Evolutionary conservation across 2,329 filamentous ascomycete species (phyloP).

Genomic region (Hymenoscyphus salicellus): DNA sequence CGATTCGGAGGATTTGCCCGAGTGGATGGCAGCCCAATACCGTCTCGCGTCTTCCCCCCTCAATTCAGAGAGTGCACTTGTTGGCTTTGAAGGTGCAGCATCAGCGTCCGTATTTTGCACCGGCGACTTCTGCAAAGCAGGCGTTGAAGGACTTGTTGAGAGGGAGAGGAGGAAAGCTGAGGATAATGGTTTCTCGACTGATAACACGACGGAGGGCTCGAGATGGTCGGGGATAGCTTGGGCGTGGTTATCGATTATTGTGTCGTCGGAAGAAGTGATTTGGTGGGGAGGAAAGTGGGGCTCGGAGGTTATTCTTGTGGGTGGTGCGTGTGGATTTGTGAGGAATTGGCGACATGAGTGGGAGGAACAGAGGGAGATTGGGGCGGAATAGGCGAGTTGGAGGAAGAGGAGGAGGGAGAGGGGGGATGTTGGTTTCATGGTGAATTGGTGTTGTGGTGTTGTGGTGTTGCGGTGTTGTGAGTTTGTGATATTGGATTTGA

Average conservation of each 20-base stretch:
- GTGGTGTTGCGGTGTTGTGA: background rate
- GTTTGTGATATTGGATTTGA: background rate
- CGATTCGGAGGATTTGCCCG: too few species aligned
- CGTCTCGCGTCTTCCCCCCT: slow-evolving; percentile 25
- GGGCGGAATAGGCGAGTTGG: slow-evolving; percentile 21
- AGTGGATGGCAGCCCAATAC: slow-evolving; percentile 25
- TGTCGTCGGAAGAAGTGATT: slow-evolving; percentile 10
- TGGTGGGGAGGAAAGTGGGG: slow-evolving; percentile 32
- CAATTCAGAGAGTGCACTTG: slow-evolving; percentile 24
- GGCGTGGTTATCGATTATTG: slow-evolving; percentile 31
- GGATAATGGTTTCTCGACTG: slow-evolving; percentile 23
- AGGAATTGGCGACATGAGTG: slow-evolving; percentile 12
- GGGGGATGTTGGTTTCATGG: slow-evolving; percentile 30
- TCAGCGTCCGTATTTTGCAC: background rate
- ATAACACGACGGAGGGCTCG: slow-evolving; percentile 26
- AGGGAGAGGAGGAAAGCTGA: slow-evolving; percentile 29
- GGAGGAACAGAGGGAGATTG: slow-evolving; percentile 16
- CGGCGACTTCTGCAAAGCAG: background rate
- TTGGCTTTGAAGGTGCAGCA: slow-evolving; percentile 23
- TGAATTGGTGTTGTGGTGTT: background rate
- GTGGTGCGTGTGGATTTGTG: slow-evolving; percentile 17
- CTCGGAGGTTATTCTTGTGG: slow-evolving; percentile 16
- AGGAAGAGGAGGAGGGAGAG: slow-evolving; percentile 30
- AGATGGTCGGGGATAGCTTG: slow-evolving; percentile 23
- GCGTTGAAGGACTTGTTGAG: slow-evolving; percentile 12